Evolutionary conservation across 441 rosid genomes (phyloP), one percentile per base, ranked within the genome.

Genomic region (Syzygium syzygioides): DNA sequence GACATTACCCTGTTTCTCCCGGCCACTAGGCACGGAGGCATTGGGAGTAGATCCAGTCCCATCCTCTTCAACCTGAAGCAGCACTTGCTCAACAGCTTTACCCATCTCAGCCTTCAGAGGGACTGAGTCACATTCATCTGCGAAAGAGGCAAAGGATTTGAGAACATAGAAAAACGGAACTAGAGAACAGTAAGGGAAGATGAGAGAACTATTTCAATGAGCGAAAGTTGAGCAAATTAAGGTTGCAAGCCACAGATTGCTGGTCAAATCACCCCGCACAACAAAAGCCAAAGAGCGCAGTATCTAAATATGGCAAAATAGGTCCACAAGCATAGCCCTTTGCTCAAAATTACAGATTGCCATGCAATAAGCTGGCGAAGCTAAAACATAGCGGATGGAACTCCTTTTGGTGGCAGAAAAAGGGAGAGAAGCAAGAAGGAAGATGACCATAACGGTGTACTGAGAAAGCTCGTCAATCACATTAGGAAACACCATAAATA

Each of bases 51-150:
- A 48, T 79, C 91, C 88, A 25, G 87, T 85, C 56, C 23, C 59
- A 53, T 89, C 86, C 28, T 90, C 90, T n/a, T 80, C 71, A 32
- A 71, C 60, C 66, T 14, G 86, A 55, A 80, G 50, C 79, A 86
- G 88, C 85, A 56, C 89, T 92, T 87, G 94, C 90, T 57, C 66
- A 23, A 86, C 90, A 37, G 86, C 28, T 53, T 9, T 55, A 66
- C 66, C 88, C 59, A 60, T 87, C 64, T 92, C 92, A 55, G 86
- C 89, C 88, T 90, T 90, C 90, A 84, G 89, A 8, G 79, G 68
- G 50, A 79, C 53, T 6, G 87, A 20, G 88, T 90, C 87, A 57
- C 85, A 71, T 80, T 93, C 94, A 89, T 94, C 94, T 79, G 92
- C 94, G 89, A 59, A 23, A 89, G 88, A 90, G 13, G 23, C 87